phyloP scores from a whole-genome alignment of 1,284 basidiomycete genomes.

The Tilletia setariae region DNA sequence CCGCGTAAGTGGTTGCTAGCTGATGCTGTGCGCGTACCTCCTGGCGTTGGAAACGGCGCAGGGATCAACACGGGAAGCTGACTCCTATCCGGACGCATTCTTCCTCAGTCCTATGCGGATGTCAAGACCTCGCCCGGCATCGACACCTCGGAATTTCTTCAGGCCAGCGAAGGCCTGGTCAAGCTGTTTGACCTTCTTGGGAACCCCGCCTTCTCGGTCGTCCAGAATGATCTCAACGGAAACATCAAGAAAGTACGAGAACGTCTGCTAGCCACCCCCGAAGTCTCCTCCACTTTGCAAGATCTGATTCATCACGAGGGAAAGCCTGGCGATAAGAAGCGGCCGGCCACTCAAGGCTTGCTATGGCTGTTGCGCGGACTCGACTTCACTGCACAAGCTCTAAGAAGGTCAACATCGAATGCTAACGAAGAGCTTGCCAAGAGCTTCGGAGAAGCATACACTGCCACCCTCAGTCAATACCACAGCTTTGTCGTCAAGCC shows the following conservation, averaged over 20 bases:
- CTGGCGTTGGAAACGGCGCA: neutral
- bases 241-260: slow-evolving; percentile 78
- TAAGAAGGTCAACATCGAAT: slow-evolving; percentile 71
- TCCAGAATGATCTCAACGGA: slow-evolving; percentile 82
- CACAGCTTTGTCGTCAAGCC: slow-evolving; percentile 85
- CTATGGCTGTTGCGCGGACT: slow-evolving; percentile 89
- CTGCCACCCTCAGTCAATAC: slow-evolving; percentile 73
- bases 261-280: slow-evolving; percentile 69
- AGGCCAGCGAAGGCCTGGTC: slow-evolving; percentile 84
- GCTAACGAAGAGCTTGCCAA: slow-evolving; percentile 67
- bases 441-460: slow-evolving; percentile 82
- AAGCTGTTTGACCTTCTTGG: slow-evolving; percentile 92
- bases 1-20: slow-evolving; percentile 60
- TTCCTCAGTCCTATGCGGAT: slow-evolving; percentile 59
- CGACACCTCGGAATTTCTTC: slow-evolving; percentile 80
- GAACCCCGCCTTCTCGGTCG: slow-evolving; percentile 77
- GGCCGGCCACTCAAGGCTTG: slow-evolving; percentile 80
- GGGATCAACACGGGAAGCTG: too few relatives aligned
- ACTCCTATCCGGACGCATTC: neutral
- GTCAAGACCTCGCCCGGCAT: slow-evolving; percentile 83
- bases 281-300: slow-evolving; percentile 74
- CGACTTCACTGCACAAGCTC: slow-evolving; percentile 81
- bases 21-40: neutral
- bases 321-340: slow-evolving; percentile 73
- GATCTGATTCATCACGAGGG: slow-evolving; percentile 75